Percentiles rank a stretch among this genome's conserved stretches.
Evolutionary conservation across 2,329 filamentous ascomycete species (phyloP).

Genomic region (Talaromyces sp.): DNA sequence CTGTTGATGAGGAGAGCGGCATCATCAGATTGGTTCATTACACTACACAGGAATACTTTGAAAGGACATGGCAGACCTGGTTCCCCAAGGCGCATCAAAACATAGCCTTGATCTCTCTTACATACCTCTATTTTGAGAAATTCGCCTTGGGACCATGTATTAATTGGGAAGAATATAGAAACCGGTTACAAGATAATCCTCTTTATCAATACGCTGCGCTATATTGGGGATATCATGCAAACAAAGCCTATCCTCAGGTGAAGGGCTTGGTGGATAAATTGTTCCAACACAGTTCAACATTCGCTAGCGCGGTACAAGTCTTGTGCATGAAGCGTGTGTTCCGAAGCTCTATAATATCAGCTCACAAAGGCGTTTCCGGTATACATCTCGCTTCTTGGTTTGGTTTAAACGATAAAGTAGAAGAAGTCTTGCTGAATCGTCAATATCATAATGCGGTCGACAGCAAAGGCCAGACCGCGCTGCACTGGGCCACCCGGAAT

Average conservation of each 20-base stretch:
- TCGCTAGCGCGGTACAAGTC: neutral
- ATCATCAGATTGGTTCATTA: constrained; percentile 35
- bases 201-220: constrained; percentile 22
- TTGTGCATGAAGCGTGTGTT: neutral
- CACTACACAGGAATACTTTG: constrained; percentile 32
- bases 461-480: neutral
- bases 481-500: neutral
- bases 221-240: constrained; percentile 22
- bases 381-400: neutral
- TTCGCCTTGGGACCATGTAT: constrained; percentile 17
- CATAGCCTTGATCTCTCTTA: constrained; percentile 22
- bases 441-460: neutral
- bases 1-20: constrained; percentile 28
- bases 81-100: constrained; percentile 23
- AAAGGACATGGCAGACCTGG: constrained; percentile 47
- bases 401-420: neutral
- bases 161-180: neutral
- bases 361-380: neutral
- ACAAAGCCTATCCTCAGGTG: neutral
- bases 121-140: constrained; percentile 24
- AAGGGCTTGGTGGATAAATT: neutral
- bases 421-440: neutral
- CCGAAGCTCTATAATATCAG: neutral
- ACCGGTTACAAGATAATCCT: constrained; percentile 9
- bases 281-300: neutral